These are phyloP conservation scores for Globisporangium nunn DNA, from an alignment of 352 stramenopile genomes.

Conservation along the genomic window DNA sequence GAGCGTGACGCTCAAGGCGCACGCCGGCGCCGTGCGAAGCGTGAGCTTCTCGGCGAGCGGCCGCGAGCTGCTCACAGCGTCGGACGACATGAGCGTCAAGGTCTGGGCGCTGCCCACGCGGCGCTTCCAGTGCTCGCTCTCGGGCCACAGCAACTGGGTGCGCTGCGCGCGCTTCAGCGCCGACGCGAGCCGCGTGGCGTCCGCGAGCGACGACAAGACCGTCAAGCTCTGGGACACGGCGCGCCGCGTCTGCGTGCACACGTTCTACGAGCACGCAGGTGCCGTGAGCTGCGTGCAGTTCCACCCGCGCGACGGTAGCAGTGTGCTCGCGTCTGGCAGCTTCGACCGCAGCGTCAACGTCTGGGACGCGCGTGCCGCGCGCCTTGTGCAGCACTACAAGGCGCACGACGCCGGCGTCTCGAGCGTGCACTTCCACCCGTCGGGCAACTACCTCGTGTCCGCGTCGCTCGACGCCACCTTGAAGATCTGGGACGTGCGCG, in stretches of 20 bases:
- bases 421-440: conserved; percentile 85
- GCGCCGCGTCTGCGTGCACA: conserved; percentile 58
- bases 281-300: conserved; percentile 84
- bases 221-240: conserved; percentile 91
- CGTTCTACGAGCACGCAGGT: conserved; percentile 84
- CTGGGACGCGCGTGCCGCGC: conserved; percentile 78
- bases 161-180: conserved; percentile 75
- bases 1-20: conserved; percentile 62
- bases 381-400: conserved; percentile 90
- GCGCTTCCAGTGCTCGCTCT: conserved; percentile 85
- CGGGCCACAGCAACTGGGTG: conserved; percentile 91
- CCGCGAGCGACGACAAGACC: conserved; percentile 88
- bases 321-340: conserved; percentile 48
- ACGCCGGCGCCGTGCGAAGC: conserved; percentile 39
- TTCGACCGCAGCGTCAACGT: conserved; percentile 73
- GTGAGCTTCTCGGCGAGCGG: conserved; percentile 82
- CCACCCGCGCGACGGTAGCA: conserved; percentile 61
- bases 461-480: conserved; percentile 82
- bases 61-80: conserved; percentile 80
- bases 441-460: conserved; percentile 88
- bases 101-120: conserved; percentile 76
- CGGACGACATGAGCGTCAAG: conserved; percentile 92
- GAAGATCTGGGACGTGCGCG: conserved; percentile 91
- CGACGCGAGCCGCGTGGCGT: conserved; percentile 61
- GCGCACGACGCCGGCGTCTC: conserved; percentile 80